Base-by-base conservation (phyloP, 441 rosid genomes). In the Populus hybrid region DNA sequence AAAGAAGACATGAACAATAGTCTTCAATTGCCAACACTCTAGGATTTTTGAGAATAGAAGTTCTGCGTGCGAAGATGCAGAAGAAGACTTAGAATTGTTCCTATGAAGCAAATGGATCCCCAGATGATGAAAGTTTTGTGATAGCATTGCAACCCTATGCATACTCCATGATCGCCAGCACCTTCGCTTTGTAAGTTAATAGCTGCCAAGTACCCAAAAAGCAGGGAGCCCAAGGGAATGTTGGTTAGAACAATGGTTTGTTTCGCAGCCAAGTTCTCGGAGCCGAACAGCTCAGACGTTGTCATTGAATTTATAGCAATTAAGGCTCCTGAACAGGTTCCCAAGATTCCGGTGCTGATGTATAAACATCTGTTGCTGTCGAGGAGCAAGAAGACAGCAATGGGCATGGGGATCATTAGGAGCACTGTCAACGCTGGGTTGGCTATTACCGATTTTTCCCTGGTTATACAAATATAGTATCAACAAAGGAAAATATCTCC, bases 281-380 rank as follows among this genome's bases (percentile, higher is more conserved):
- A 9, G 11, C 85, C 76, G 26, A 80, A 74, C 35, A 78, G 65
- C 45, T 80, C 78, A 2, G 74, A 36, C 16, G 68, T 53, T 64
- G 79, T 78, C 29, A 84, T 50, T 50, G 71, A 69, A 16, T 42
- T 75, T 6, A 78, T 71, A 11, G 69, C 72, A 31, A 8, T 74
- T 24, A 82, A 56, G 68, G 80, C 84, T 66, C 85, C 83, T 7
- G 79, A 72, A 71, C 83, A 67, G 4, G 73, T 69, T 76, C 80
- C 85, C 16, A 85, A 59, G 66, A 82, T 75, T 29, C 82, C 81
- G n/a, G 84, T 80, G 73, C 84, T 82, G 7, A 74, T 71, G 71
- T 80, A 72, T 38, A 82, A 73, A 24, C 74, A 42, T 7, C 3
- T 69, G 67, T 3, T 78, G 78, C 28, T 64, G 68, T 56, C 40